Base-by-base conservation (phyloP, 441 rosid species). In the Melianthus villosus region DNA sequence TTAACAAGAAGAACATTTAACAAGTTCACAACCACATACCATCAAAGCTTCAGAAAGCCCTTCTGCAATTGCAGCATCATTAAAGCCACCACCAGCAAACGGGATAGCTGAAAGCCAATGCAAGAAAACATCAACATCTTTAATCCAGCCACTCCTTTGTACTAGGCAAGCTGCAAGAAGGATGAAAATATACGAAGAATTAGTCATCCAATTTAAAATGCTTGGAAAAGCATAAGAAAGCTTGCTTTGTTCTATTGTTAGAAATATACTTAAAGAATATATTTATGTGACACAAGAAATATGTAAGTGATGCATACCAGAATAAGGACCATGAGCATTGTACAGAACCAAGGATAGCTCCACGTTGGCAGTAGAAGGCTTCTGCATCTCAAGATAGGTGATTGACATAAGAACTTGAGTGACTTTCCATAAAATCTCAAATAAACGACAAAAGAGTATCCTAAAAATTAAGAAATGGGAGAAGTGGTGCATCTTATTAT, bases 31-130 rank as follows among this genome's bases (percentile, higher is more conserved):
- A 40, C 2, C 28, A 19, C 60, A 36, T 59, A 89, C 95, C 98
- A 89, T 89, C 48, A 89, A 53, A 43, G 98, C 94, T 61, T 89
- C 94, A 41, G 93, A 67, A 46, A 89, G 94, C 46, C 98, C 96
- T 70, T 89, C 96, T 1, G 98, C 98, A 59, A 87, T 82, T 17
- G 96, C 98, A 57, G 72, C 96, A 50, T 89, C 89, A 51, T 55
- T 68, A 60, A 84, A 89, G 65, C 96, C 96, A 55, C 93, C 94
- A 55, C 94, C 94, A 42, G 68, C 52, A 65, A 84, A 84, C 11
- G 82, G 78, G 37, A 89, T 53, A 32, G 75, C 69, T 15, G 66
- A 68, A 35, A 89, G 76, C 94, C 93, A 84, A 1, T 77, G 72
- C 58, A 82, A 51, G 65, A 89, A 89, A 43, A 62, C 50, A 48